Conservation (phyloP, 192 early-diverging fungal genomes). For the Phlyctochytrium arcticum region DNA sequence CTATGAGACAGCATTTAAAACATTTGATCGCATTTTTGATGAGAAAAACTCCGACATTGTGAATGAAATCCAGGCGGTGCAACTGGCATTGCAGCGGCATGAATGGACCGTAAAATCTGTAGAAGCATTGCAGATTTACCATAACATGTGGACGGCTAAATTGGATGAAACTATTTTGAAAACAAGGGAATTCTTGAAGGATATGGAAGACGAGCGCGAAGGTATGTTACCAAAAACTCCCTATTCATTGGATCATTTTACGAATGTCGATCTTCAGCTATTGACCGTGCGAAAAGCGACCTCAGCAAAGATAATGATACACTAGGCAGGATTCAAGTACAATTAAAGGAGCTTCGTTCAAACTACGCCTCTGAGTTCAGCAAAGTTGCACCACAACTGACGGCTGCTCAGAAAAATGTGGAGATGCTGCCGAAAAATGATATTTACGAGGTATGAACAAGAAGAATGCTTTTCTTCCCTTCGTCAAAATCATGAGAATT, state of each 20-base stretch:
- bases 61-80: not conserved
- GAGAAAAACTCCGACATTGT: not conserved
- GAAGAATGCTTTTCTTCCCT: not conserved
- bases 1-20: no score
- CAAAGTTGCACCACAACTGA: slow-evolving; percentile 6
- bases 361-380: slow-evolving; percentile 8
- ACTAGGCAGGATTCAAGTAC: not conserved
- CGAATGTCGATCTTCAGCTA: not conserved
- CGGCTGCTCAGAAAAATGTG: slow-evolving; percentile 10
- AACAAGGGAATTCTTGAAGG: slow-evolving; percentile 12
- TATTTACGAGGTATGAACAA: slow-evolving; percentile 31
- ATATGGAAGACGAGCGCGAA: slow-evolving; percentile 19
- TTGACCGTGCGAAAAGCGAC: slow-evolving; percentile 20
- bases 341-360: slow-evolving; percentile 3
- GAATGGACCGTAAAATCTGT: not conserved
- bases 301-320: not conserved
- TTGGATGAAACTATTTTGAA: not conserved
- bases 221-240: not conserved
- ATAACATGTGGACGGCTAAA: not conserved
- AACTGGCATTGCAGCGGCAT: not conserved
- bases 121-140: not conserved
- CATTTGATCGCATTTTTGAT: not conserved
- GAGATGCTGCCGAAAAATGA: slow-evolving; percentile 20
- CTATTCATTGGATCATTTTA: not conserved
- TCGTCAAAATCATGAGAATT: not conserved